These are phyloP conservation scores for Croton setiger DNA, from an alignment of 441 rosid species.

Conservation along the genomic window DNA sequence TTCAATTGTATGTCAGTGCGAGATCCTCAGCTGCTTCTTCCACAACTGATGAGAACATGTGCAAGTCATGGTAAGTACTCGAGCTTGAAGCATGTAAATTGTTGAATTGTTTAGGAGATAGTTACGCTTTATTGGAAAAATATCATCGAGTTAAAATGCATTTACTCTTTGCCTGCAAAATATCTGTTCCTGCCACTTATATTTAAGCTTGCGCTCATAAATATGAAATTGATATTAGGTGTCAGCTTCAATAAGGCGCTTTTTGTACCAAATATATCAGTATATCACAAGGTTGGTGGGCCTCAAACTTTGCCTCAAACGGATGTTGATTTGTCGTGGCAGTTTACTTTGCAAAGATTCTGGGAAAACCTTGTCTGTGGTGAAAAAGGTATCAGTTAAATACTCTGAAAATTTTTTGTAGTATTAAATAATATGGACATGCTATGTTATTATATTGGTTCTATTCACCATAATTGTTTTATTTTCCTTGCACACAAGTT, in stretches of 20 bases:
- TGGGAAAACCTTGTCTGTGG: constrained; percentile 76
- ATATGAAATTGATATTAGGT: constrained; percentile 39
- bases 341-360: constrained; percentile 67
- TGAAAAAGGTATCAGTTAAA: constrained; percentile 49
- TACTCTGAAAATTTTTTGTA: background rate
- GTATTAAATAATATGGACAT: background rate
- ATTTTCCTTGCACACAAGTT: background rate
- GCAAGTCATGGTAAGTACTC: constrained; percentile 57
- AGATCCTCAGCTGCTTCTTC: constrained; percentile 91
- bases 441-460: background rate
- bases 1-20: constrained; percentile 95
- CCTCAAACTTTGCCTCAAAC: constrained; percentile 40
- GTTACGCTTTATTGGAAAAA: background rate
- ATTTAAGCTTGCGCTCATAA: constrained; percentile 9
- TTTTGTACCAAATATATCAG: constrained; percentile 85
- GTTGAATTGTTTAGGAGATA: background rate
- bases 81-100: constrained; percentile 5
- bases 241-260: constrained; percentile 81
- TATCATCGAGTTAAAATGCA: background rate
- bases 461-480: background rate
- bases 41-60: constrained; percentile 61
- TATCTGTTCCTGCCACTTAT: background rate
- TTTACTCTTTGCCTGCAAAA: background rate
- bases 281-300: constrained; percentile 86
- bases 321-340: constrained; percentile 91